A percentile compares a stretch with the other conserved stretches of the same genome.
phyloP scores from a whole-genome alignment of 768 basidiomycete species.

The Leccinum broughii region DNA sequence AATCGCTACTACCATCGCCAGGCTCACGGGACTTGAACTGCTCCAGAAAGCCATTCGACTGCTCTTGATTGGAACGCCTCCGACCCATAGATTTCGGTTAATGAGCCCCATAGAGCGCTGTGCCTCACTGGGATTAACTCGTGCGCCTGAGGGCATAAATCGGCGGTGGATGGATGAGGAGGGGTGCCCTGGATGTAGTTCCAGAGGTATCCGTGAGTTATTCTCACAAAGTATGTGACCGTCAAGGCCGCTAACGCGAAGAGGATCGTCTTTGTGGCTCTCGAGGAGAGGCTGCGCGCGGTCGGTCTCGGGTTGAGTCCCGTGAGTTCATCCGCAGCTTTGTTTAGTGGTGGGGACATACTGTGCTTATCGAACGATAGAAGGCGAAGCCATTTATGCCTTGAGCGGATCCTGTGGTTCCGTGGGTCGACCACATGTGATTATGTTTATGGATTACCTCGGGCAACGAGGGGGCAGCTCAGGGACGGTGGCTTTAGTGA shows the following conservation, averaged over 20 bases:
- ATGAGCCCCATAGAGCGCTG: conserved; percentile 31
- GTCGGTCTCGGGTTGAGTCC: conserved; percentile 7
- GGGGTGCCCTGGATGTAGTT: background rate
- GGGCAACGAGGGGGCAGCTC: no score
- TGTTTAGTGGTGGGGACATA: conserved; percentile 12
- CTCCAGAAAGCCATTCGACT: conserved; percentile 40
- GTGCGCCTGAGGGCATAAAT: conserved; percentile 38
- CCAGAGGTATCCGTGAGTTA: conserved; percentile 8
- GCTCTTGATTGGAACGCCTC: conserved; percentile 37
- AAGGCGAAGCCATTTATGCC: background rate
- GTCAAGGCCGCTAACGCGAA: conserved; percentile 21
- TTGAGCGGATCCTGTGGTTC: no score
- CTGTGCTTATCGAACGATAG: background rate
- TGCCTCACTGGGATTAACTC: conserved; percentile 37
- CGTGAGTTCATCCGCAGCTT: conserved; percentile 13
- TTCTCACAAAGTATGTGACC: conserved; percentile 16
- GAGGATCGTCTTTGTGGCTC: conserved; percentile 11
- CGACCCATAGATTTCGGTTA: conserved; percentile 34
- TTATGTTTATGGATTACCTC: no score
- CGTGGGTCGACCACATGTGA: no score
- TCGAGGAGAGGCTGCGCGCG: conserved; percentile 7
- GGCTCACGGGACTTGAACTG: conserved; percentile 44
- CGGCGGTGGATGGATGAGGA: conserved; percentile 1
- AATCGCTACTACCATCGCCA: background rate
- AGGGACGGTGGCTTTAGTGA: no score